Base-by-base conservation (phyloP, 2,329 filamentous ascomycete genomes). In the Canariomyces notabilis region DNA sequence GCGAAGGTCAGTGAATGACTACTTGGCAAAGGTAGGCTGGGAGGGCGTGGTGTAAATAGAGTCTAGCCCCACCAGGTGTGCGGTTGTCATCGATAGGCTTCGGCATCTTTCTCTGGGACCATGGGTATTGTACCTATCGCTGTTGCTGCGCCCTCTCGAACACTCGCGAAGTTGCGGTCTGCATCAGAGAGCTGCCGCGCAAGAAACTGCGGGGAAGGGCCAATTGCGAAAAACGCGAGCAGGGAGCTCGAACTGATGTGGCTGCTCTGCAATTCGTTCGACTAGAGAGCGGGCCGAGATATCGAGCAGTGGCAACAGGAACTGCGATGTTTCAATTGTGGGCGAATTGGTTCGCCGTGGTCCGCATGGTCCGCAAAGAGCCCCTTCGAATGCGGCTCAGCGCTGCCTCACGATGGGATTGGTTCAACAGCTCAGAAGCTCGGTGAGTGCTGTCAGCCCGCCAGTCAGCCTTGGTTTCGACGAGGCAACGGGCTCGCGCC, bases 391-490 rank as follows among this genome's bases (percentile, higher is more conserved):
- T 42, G 49, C 46, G 53, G 50, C 51, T 53, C 47, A 44, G 39
- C 29, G 18, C 8, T 9, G 11, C 16, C 11, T 12, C 12, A 8
- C 26, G 16, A 23, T 23, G 4, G 46, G 47, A 53, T 53, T 55
- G 54, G 48, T 22, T 40, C 19, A 39, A 49, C 49, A 46, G 49
- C 26, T 43, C 7, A 31, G n/a, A 34, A 21, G 42, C 35, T 54
- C 53, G 50, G 54, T 54, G 50, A 55, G 47, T 8, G 32, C 42
- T 29, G 49, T 51, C 48, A 53, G 53, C 53, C 53, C 33, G 8
- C 34, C 46, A 42, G 42, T 46, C 39, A 54, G 48, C 51, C 51
- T 44, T 35, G 15, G n/a, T 18, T 26, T 20, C 23, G 26, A 33
- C 36, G 16, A 50, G 42, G 47, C 47, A 41, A 36, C 44, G 34